These are phyloP conservation scores for Fraxinus paxiana DNA, from an alignment of 305 asterid species.

Conservation along the genomic window DNA sequence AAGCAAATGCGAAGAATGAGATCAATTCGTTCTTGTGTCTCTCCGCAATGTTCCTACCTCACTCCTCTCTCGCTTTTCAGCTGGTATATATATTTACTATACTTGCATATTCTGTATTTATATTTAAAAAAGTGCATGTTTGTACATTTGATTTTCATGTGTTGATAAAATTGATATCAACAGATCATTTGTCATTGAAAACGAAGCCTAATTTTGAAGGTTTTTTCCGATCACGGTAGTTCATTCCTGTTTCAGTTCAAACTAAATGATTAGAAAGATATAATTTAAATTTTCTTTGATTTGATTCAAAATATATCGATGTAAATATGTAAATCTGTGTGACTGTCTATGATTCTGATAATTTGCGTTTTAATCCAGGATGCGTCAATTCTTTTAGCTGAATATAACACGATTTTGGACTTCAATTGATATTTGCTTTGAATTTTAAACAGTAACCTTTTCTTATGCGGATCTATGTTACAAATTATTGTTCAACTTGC, in stretches of 20 bases:
- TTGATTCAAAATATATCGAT: not conserved
- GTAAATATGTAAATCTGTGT: not conserved
- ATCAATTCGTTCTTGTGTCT: conserved; percentile 67
- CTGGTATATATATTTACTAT: conserved; percentile 41
- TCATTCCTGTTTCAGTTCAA: not conserved
- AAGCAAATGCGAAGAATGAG: conserved; percentile 72
- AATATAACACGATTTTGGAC: not conserved
- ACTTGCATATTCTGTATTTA: not conserved
- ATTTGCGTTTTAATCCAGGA: conserved; percentile 4
- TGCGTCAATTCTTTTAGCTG: conserved; percentile 15
- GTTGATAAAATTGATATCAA: not conserved
- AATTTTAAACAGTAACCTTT: not conserved
- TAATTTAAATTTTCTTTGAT: not conserved
- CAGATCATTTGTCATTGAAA: not conserved
- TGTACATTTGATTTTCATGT: not conserved
- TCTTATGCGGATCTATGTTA: not conserved
- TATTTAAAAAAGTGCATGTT: not conserved
- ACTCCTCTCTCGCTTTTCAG: conserved; percentile 59
- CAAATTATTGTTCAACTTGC: not conserved
- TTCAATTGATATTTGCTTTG: conserved; percentile 9
- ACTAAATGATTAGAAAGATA: not conserved
- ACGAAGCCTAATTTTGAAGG: conserved; percentile 3
- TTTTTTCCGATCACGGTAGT: not conserved
- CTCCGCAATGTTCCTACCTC: conserved; percentile 53
- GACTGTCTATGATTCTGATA: not conserved